Percentiles rank a stretch among this genome's conserved stretches.
phyloP scores from a whole-genome alignment of 192 early-diverging fungal species.

The Oehlia diaphana region DNA sequence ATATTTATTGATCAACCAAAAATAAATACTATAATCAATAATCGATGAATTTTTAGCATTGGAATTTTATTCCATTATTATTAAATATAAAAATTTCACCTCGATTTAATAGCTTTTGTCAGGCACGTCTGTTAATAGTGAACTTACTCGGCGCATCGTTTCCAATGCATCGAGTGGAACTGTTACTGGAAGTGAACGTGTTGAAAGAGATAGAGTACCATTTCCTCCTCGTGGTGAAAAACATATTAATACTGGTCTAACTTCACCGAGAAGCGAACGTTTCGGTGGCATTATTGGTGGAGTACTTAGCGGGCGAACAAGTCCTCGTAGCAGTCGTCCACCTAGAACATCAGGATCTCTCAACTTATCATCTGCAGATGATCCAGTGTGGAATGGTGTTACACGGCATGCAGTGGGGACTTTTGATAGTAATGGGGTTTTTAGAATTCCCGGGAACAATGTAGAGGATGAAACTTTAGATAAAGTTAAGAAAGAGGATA shows the following conservation, averaged over 20 bases:
- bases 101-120: slow-evolving; percentile 17
- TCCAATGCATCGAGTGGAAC: slow-evolving; percentile 10
- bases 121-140: slow-evolving; percentile 49
- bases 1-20: neutral
- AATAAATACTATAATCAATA: neutral
- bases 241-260: slow-evolving; percentile 13
- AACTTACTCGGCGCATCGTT: slow-evolving; percentile 47
- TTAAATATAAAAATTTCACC: too few species aligned
- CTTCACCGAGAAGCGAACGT: slow-evolving; percentile 28
- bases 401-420: slow-evolving; percentile 60
- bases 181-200: slow-evolving; percentile 21
- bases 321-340: slow-evolving; percentile 14
- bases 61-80: neutral
- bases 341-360: slow-evolving; percentile 16
- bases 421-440: slow-evolving; percentile 70
- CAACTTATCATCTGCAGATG: slow-evolving; percentile 37
- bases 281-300: slow-evolving; percentile 28
- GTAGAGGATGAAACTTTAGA: slow-evolving; percentile 43
- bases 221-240: slow-evolving; percentile 20
- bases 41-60: neutral
- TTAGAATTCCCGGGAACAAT: slow-evolving; percentile 53
- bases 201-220: slow-evolving; percentile 19
- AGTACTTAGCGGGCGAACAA: slow-evolving; percentile 20
- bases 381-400: slow-evolving; percentile 52
- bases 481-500: slow-evolving; percentile 24